A percentile compares a stretch with the other conserved stretches of the same genome.
phyloP scores from a whole-genome alignment of 768 basidiomycete genomes.

The Podaxis mareebaensis region DNA sequence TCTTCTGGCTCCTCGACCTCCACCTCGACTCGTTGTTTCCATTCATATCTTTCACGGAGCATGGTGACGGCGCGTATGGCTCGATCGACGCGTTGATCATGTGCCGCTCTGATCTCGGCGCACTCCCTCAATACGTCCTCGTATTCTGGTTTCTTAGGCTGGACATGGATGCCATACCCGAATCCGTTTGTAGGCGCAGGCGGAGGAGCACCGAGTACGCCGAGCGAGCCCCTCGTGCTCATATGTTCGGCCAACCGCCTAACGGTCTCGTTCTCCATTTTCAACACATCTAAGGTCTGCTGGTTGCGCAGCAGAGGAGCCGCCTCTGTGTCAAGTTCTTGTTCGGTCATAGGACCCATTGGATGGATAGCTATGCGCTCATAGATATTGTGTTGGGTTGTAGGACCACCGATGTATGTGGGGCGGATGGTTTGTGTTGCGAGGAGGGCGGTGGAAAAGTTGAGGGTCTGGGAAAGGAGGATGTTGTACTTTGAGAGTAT shows the following conservation, averaged over 20 bases:
- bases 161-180: conserved; percentile 15
- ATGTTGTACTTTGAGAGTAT: conserved; percentile 85
- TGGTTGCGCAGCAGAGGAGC: conserved; percentile 76
- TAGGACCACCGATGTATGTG: conserved; percentile 6
- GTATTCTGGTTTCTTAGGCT: conserved; percentile 46
- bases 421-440: conserved; percentile 21
- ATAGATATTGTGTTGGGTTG: conserved; percentile 44
- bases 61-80: conserved; percentile 79
- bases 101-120: conserved; percentile 62
- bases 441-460: conserved; percentile 65
- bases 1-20: conserved; percentile 81
- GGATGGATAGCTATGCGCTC: conserved; percentile 75
- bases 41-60: conserved; percentile 78
- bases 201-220: conserved; percentile 43
- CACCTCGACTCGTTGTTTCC: conserved; percentile 79
- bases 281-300: conserved; percentile 76
- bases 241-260: conserved; percentile 69
- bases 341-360: conserved; percentile 53
- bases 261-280: conserved; percentile 71
- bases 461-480: conserved; percentile 80
- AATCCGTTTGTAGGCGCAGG: conserved; percentile 21
- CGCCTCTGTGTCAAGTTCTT: conserved; percentile 71
- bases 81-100: conserved; percentile 75
- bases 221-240: conserved; percentile 55
- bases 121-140: conserved; percentile 70